Conservation (phyloP, 2,329 filamentous ascomycete genomes). For the Paraphaeosphaeria sporulosa region DNA sequence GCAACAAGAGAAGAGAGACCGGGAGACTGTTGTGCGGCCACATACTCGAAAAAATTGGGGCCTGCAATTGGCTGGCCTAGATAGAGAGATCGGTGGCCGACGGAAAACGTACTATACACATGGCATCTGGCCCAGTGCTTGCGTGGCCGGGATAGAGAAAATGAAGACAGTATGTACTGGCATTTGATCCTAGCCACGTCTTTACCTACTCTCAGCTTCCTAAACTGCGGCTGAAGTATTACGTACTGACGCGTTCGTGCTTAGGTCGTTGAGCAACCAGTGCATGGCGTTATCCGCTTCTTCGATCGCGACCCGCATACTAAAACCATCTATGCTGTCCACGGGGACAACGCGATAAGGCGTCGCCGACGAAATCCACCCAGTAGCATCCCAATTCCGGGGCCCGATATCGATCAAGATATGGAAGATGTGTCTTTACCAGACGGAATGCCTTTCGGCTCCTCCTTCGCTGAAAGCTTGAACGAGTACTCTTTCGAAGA, state of each 20-base stretch:
- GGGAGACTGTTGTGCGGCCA: slow-evolving; percentile 34
- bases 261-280: slow-evolving; percentile 19
- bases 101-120: slow-evolving; percentile 29
- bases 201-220: too few relatives aligned
- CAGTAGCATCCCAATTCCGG: slow-evolving; percentile 12
- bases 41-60: slow-evolving; percentile 16
- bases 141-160: slow-evolving; percentile 24
- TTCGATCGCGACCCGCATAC: slow-evolving; percentile 39
- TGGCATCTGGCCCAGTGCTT: slow-evolving; percentile 37
- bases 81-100: slow-evolving; percentile 37
- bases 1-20: slow-evolving; percentile 23
- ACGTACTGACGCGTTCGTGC: neutral
- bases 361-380: slow-evolving; percentile 18
- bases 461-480: neutral
- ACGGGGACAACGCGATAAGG: slow-evolving; percentile 33
- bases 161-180: neutral
- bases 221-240: neutral
- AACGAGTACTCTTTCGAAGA: slow-evolving; percentile 29
- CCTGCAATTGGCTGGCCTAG: slow-evolving; percentile 26
- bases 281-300: slow-evolving; percentile 23
- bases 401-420: slow-evolving; percentile 12
- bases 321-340: slow-evolving; percentile 33
- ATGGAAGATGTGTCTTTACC: slow-evolving; percentile 5
- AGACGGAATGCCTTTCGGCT: neutral
- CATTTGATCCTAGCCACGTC: too few relatives aligned